Evolutionary conservation across 2,329 filamentous ascomycete species (phyloP).

Genomic region (Lizonia empirigonia): DNA sequence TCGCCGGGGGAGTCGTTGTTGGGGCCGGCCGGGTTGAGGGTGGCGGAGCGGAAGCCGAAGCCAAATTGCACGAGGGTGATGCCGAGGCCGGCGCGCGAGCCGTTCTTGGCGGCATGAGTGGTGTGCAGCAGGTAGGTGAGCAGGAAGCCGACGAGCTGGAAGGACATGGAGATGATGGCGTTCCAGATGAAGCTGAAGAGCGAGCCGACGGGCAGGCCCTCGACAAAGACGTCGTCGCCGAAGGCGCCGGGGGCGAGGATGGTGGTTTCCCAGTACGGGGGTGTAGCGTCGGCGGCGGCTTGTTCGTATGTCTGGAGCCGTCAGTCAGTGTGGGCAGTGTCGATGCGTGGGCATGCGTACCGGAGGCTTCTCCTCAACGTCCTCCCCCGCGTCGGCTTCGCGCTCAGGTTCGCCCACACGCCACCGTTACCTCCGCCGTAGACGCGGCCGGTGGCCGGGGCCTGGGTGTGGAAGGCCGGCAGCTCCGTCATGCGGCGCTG

Average conservation of each 20-base stretch:
- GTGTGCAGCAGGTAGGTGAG: conserved; percentile 98
- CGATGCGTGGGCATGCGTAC: conserved; percentile 61
- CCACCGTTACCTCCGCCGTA: conserved; percentile 85
- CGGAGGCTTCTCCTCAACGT: conserved; percentile 89
- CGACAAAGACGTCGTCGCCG: conserved; percentile 95
- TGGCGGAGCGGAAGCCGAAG: conserved; percentile 82
- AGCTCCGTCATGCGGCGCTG: conserved; percentile 60
- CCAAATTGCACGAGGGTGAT: conserved; percentile 96
- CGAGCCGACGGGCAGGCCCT: conserved; percentile 90
- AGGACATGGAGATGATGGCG: conserved; percentile 93
- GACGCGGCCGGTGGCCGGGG: conserved; percentile 55
- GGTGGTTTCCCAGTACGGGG: conserved; percentile 98
- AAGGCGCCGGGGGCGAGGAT: conserved; percentile 91
- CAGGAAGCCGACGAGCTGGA: conserved; percentile 95
- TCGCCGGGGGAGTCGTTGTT: conserved; percentile 57
- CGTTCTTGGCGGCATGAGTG: conserved; percentile 97
- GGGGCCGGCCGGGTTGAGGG: conserved; percentile 41
- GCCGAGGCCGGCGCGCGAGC: conserved; percentile 89
- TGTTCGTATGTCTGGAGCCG: conserved; percentile 86
- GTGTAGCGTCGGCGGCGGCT: conserved; percentile 92
- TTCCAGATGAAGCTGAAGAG: conserved; percentile 91
- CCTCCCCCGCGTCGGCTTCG: conserved; percentile 84
- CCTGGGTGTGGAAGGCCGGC: conserved; percentile 55
- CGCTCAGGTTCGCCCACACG: conserved; percentile 93
- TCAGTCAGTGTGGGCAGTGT: conserved; percentile 41